Conservation (phyloP, 1,139 yeast species). For the Candida gigantensis region DNA sequence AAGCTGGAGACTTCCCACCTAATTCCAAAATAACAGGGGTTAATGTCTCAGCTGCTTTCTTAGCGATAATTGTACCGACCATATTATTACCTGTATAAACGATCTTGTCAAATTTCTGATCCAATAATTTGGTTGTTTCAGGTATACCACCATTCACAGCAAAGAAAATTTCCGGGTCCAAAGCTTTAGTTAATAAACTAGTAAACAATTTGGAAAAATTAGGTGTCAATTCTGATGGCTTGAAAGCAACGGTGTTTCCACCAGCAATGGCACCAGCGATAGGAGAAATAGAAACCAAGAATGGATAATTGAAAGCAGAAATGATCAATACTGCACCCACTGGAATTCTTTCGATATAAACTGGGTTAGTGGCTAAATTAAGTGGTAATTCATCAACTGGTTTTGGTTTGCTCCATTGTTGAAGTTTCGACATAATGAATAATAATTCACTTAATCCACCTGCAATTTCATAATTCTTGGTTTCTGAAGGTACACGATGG, state of each 20-base stretch:
- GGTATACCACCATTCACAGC: slow-evolving; percentile 73
- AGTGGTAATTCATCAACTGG: slow-evolving; percentile 44
- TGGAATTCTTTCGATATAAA: slow-evolving; percentile 64
- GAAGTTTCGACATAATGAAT: slow-evolving; percentile 58
- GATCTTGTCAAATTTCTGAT: slow-evolving; percentile 75
- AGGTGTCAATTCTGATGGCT: slow-evolving; percentile 78
- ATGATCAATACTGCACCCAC: slow-evolving; percentile 75
- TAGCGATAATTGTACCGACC: slow-evolving; percentile 77
- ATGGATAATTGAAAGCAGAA: slow-evolving; percentile 87
- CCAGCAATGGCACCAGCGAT: slow-evolving; percentile 81
- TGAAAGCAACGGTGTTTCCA: slow-evolving; percentile 82
- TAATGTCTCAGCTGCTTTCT: slow-evolving; percentile 77
- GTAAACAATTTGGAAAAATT: slow-evolving; percentile 57
- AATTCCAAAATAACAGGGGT: slow-evolving; percentile 82
- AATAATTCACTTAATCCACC: slow-evolving; percentile 53
- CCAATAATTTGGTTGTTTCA: slow-evolving; percentile 65
- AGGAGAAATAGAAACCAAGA: slow-evolving; percentile 63
- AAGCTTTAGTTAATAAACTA: slow-evolving; percentile 50
- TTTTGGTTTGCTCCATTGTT: slow-evolving; percentile 61
- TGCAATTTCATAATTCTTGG: slow-evolving; percentile 56
- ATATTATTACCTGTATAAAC: slow-evolving; percentile 77
- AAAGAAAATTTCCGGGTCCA: slow-evolving; percentile 56
- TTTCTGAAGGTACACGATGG: slow-evolving; percentile 62
- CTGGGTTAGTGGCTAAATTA: slow-evolving; percentile 46
- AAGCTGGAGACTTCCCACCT: slow-evolving; percentile 88